Evolutionary conservation across 2,329 filamentous ascomycete genomes (phyloP).

Genomic region (Neurospora crassa): DNA sequence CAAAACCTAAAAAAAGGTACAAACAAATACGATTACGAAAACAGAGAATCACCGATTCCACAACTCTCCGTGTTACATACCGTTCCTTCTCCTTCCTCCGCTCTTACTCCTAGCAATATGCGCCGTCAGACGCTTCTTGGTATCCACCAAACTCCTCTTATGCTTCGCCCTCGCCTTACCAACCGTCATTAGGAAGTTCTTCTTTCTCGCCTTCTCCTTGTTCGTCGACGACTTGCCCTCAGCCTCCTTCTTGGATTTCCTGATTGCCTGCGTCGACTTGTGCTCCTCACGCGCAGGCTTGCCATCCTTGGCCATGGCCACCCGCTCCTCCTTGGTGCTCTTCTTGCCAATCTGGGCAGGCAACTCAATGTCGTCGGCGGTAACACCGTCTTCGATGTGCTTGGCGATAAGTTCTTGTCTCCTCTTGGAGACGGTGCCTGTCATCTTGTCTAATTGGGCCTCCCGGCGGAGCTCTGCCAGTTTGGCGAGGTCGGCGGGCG

Average conservation of each 20-base stretch:
- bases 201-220: constrained; percentile 90
- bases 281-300: constrained; percentile 71
- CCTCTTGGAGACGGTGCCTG: constrained; percentile 37
- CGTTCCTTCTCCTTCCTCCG: constrained; percentile 73
- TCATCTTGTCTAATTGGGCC: constrained; percentile 58
- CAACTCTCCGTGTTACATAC: constrained; percentile 9
- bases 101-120: constrained; percentile 78
- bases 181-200: constrained; percentile 98
- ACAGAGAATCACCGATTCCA: not conserved
- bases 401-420: constrained; percentile 43
- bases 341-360: constrained; percentile 74
- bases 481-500: constrained; percentile 91
- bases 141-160: constrained; percentile 86
- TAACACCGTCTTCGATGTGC: constrained; percentile 80
- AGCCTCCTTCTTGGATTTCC: constrained; percentile 76
- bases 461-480: constrained; percentile 76
- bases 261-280: constrained; percentile 74
- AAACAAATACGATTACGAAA: not conserved
- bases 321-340: constrained; percentile 78
- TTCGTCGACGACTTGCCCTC: constrained; percentile 96
- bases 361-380: constrained; percentile 84
- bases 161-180: constrained; percentile 94
- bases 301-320: constrained; percentile 73
- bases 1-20: not conserved
- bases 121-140: constrained; percentile 66